Evolutionary conservation across 148 eudicot species (phyloP), one percentile per base, ranked within the genome.

Genomic region (Chenopodium quinoa): DNA sequence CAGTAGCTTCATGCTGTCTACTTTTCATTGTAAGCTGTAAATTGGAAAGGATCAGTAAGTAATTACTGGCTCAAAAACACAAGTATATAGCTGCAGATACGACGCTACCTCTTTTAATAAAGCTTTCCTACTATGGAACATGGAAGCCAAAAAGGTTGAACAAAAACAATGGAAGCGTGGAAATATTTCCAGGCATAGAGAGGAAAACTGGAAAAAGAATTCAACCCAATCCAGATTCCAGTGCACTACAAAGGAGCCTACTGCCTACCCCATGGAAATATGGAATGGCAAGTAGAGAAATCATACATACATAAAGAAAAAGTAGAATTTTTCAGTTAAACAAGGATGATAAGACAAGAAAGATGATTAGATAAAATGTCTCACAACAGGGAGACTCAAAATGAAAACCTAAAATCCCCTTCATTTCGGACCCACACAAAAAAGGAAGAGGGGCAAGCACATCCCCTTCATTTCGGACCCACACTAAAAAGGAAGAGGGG

Each of bases 1-100:
- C 83, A 80, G 83, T 88, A 78, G 89, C 87, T 84, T 88, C 87
- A 73, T 50, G 75, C 32, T 50, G 75, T 81, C 77, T 84, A 72
- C 83, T 88, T 71, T 84, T 88, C 67, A 8, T 64, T 64, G 64
- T 82, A 72, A 88, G 77, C 91, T 91, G 89, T 68, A 25, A 78
- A 80, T 14, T 40, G 25, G 66, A 52, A 37, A 52, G 70, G 50
- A 78, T 83, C 66, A 82, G 81, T 63, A 9, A 32, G 50, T 48
- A 84, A 79, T 9, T 54, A 54, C 14, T 1, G 13, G 13, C 20
- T 54, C 58, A 54, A 19, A 54, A 54, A 48, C 13, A 48, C 52
- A 48, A 48, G 52, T 48, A 4, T 48, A 48, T 6, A 64, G 68
- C 68, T n/a, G 11, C 29, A 22, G 11, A 7, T 12, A 29, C 19